Evolutionary conservation across 345 rosid species (phyloP).

Genomic region (Salix viminalis): DNA sequence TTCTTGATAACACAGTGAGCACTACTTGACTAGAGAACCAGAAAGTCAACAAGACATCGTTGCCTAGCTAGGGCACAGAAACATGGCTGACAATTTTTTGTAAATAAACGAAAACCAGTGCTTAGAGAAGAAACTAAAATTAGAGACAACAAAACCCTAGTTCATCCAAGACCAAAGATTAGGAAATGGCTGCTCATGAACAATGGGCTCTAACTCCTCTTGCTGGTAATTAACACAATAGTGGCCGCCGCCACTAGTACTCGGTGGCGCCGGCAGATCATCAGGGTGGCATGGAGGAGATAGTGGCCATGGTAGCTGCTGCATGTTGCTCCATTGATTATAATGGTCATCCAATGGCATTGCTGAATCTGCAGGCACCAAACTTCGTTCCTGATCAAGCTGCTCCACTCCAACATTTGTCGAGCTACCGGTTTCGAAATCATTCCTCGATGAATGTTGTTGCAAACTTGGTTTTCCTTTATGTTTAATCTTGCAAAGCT

Average conservation of each 20-base stretch:
- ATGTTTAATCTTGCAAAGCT: slow-evolving; percentile 17
- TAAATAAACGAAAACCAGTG: neutral
- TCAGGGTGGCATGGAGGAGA: neutral
- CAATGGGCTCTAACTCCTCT: neutral
- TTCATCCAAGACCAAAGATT: slow-evolving; percentile 19
- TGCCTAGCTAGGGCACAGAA: neutral
- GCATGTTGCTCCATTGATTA: neutral
- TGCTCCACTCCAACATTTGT: neutral
- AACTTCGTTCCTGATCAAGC: neutral
- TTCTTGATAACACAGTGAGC: neutral
- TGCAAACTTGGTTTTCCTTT: slow-evolving; percentile 17
- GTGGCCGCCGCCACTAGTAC: neutral
- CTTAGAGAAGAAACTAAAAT: neutral
- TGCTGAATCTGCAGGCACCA: neutral
- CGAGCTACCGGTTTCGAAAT: neutral
- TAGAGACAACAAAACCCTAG: neutral
- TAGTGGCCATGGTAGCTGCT: neutral
- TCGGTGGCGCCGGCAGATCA: neutral
- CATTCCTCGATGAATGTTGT: neutral
- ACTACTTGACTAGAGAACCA: neutral
- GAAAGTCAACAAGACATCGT: neutral
- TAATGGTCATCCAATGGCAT: neutral
- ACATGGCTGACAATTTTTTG: neutral
- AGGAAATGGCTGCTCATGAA: slow-evolving; percentile 4
- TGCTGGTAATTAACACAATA: neutral